These are phyloP conservation scores for Lotmaria passim DNA, from an alignment of 208 protist species.

Conservation along the genomic window DNA sequence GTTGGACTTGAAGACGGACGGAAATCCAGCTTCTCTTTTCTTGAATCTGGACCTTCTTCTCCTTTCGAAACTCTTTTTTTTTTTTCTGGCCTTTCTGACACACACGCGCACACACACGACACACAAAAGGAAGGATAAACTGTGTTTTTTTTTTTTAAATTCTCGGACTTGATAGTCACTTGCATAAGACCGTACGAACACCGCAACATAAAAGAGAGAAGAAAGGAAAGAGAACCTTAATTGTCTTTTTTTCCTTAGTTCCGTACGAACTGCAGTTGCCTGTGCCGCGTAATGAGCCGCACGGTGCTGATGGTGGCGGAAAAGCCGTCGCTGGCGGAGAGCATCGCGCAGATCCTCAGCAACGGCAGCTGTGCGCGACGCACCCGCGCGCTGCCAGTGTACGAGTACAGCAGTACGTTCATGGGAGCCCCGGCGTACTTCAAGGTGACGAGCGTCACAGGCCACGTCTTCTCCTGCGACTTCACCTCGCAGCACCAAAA, in stretches of 20 bases:
- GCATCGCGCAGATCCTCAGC: constrained; percentile 87
- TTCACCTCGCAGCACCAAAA: constrained; percentile 90
- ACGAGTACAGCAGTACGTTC: constrained; percentile 86
- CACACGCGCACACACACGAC: no score
- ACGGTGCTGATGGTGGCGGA: constrained; percentile 94
- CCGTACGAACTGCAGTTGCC: no score
- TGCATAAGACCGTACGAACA: no score
- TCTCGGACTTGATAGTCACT: no score
- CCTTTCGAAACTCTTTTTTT: no score
- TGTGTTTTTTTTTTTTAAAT: no score
- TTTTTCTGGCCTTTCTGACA: no score
- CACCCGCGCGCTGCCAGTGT: constrained; percentile 80
- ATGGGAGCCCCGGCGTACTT: constrained; percentile 67
- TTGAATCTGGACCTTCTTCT: no score
- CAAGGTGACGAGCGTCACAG: constrained; percentile 90
- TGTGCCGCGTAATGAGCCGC: constrained; percentile 39
- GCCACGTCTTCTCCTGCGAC: constrained; percentile 92
- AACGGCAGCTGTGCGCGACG: constrained; percentile 73
- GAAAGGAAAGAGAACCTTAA: neutral
- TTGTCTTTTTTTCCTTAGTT: neutral
- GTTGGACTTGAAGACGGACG: no score
- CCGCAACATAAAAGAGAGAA: neutral
- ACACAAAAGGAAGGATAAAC: no score
- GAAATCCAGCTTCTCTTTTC: no score
- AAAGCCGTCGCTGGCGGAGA: constrained; percentile 94